These are phyloP conservation scores for Tympanopsis confertula DNA, from an alignment of 2,329 filamentous ascomycete species.

Conservation along the genomic window DNA sequence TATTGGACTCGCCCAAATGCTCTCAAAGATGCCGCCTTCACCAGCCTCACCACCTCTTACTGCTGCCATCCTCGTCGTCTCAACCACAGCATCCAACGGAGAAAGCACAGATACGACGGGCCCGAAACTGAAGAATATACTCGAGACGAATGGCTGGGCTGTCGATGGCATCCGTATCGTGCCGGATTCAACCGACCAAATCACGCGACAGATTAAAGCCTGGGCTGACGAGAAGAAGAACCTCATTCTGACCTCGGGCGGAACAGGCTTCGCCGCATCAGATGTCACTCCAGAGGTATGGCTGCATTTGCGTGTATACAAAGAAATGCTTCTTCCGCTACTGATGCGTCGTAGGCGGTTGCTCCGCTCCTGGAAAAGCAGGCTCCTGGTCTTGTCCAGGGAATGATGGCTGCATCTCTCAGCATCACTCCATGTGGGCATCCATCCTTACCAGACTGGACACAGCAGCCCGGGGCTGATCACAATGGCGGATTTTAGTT, in stretches of 20 bases:
- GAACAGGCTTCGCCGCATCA: slow-evolving; percentile 78
- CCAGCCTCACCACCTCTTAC: slow-evolving; percentile 39
- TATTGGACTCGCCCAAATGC: too few species aligned
- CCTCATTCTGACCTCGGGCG: slow-evolving; percentile 77
- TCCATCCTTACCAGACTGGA: not conserved
- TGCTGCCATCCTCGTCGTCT: slow-evolving; percentile 74
- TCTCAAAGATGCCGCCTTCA: not conserved
- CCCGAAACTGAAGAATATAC: slow-evolving; percentile 54
- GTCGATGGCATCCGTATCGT: slow-evolving; percentile 64
- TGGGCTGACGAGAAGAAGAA: slow-evolving; percentile 69
- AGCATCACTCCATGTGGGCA: slow-evolving; percentile 77
- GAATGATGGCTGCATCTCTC: slow-evolving; percentile 78
- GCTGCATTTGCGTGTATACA: slow-evolving; percentile 4
- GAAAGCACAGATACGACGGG: slow-evolving; percentile 68
- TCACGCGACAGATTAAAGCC: slow-evolving; percentile 58
- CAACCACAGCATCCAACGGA: slow-evolving; percentile 76
- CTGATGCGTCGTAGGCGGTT: slow-evolving; percentile 51
- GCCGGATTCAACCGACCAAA: slow-evolving; percentile 61
- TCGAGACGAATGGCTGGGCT: slow-evolving; percentile 63
- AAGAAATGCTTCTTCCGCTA: not conserved
- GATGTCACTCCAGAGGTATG: slow-evolving; percentile 81
- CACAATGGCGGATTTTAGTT: slow-evolving; percentile 37
- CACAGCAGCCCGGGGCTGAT: not conserved
- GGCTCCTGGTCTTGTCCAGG: slow-evolving; percentile 85
- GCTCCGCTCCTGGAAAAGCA: slow-evolving; percentile 68